A percentile compares a stretch with the other conserved stretches of the same genome.
Conservation (phyloP, 1,284 basidiomycete species). For the Nidula niveotomentosa region DNA sequence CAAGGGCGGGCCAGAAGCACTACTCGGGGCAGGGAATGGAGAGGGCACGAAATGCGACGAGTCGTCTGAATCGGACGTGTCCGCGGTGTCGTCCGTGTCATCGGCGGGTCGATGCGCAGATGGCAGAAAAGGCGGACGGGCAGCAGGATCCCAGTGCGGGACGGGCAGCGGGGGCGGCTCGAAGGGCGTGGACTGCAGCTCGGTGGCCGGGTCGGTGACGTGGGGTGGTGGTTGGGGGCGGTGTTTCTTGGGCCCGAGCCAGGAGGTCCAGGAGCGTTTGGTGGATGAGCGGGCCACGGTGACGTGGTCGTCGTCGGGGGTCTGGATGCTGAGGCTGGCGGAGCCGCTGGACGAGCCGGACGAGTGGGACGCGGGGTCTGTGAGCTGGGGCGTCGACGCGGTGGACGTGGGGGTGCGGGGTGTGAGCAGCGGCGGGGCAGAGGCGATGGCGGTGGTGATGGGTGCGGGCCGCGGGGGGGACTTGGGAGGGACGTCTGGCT, state of each 20-base stretch:
- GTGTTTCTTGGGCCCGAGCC: constrained; percentile 41
- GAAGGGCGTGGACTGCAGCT: too few relatives aligned
- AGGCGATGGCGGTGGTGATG: too few relatives aligned
- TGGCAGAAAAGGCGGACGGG: too few relatives aligned
- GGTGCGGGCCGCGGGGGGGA: too few relatives aligned
- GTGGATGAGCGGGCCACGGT: constrained; percentile 26
- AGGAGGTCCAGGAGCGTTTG: constrained; percentile 51
- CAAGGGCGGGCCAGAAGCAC: neutral
- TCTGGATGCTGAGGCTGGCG: constrained; percentile 53
- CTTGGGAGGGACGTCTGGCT: too few relatives aligned
- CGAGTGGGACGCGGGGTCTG: constrained; percentile 33
- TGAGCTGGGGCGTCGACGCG: constrained; percentile 4
- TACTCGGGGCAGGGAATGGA: neutral
- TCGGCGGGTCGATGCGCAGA: constrained; percentile 1
- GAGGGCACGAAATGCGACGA: neutral
- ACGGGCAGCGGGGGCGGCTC: too few relatives aligned
- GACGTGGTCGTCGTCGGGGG: constrained; percentile 56
- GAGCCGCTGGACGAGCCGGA: constrained; percentile 64
- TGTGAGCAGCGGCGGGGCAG: constrained; percentile 12
- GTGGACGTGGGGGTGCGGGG: constrained; percentile 11
- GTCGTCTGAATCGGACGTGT: constrained; percentile 6
- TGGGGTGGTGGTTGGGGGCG: constrained; percentile 19
- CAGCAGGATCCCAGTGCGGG: too few relatives aligned
- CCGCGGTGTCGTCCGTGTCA: constrained; percentile 20
- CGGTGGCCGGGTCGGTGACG: neutral